Percentiles rank a stretch among this genome's conserved stretches.
These are phyloP conservation scores for Solidago caesia DNA, from an alignment of 129 eudicot genomes.

Conservation along the genomic window DNA sequence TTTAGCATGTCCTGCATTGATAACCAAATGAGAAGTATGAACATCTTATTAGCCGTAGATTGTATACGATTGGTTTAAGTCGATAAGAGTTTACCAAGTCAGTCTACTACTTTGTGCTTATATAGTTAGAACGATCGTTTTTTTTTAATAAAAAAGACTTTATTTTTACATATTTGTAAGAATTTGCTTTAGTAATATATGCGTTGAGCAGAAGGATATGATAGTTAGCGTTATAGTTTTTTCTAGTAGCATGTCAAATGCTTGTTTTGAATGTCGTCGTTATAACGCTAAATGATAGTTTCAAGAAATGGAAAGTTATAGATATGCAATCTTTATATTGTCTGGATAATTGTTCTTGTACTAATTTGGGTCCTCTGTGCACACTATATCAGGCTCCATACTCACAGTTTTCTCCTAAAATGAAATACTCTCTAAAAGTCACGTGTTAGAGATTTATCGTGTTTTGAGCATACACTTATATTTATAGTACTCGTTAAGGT, in stretches of 20 bases:
- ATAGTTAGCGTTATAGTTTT: neutral
- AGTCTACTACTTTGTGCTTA: too few species aligned
- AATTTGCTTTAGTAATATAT: too few species aligned
- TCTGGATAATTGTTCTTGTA: neutral
- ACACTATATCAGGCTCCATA: neutral
- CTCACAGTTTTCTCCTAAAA: neutral
- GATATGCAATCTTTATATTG: neutral
- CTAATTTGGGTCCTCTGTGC: neutral
- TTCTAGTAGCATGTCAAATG: neutral
- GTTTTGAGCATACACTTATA: constrained; percentile 5
- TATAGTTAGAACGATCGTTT: too few species aligned
- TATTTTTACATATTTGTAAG: too few species aligned
- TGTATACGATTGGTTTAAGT: too few species aligned
- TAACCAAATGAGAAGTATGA: too few species aligned
- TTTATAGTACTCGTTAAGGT: neutral
- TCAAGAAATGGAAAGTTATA: neutral
- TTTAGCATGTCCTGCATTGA: too few species aligned
- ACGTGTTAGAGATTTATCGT: neutral
- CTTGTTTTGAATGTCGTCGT: neutral
- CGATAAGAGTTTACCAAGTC: too few species aligned
- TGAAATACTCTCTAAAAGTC: neutral
- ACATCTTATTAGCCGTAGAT: too few species aligned
- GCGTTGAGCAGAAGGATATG: too few species aligned
- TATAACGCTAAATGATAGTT: neutral
- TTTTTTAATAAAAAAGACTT: too few species aligned